A percentile compares a stretch with the other conserved stretches of the same genome.
These are phyloP conservation scores for Ceratocystis huliohia DNA, from an alignment of 2,329 filamentous ascomycete species.

Conservation along the genomic window DNA sequence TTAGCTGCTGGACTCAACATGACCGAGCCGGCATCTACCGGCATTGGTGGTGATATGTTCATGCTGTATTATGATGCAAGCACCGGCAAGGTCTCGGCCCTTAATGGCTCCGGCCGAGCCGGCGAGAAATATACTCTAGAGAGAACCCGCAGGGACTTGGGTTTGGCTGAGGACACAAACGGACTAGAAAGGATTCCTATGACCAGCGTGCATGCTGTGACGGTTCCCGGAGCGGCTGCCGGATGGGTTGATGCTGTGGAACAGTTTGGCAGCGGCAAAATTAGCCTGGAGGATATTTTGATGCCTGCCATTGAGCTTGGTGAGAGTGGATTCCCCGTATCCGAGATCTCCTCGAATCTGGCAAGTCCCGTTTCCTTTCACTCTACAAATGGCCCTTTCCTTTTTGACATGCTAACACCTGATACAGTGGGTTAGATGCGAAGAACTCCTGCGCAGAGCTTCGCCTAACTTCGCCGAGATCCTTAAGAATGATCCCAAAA, in stretches of 20 bases:
- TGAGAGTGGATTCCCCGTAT: slow-evolving; percentile 82
- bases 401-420: slow-evolving; percentile 5
- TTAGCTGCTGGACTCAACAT: slow-evolving; percentile 80
- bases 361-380: slow-evolving; percentile 37
- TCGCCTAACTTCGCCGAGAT: slow-evolving; percentile 82
- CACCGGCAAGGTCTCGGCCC: slow-evolving; percentile 64
- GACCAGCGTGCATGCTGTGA: slow-evolving; percentile 65
- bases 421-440: slow-evolving; percentile 56
- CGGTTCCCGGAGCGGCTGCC: slow-evolving; percentile 78
- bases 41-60: slow-evolving; percentile 96
- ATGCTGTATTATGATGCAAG: slow-evolving; percentile 82
- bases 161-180: slow-evolving; percentile 46
- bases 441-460: slow-evolving; percentile 51
- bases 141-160: slow-evolving; percentile 55
- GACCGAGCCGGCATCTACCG: slow-evolving; percentile 84
- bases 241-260: slow-evolving; percentile 87
- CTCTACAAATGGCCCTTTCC: neutral
- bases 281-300: slow-evolving; percentile 65
- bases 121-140: slow-evolving; percentile 57
- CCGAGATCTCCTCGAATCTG: slow-evolving; percentile 57
- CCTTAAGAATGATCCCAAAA: slow-evolving; percentile 62
- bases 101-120: slow-evolving; percentile 89
- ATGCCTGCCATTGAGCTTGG: slow-evolving; percentile 72
- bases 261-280: slow-evolving; percentile 76
- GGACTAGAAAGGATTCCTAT: slow-evolving; percentile 53